phyloP scores from a whole-genome alignment of 2,329 filamentous ascomycete species.

The Penicillium sp. region DNA sequence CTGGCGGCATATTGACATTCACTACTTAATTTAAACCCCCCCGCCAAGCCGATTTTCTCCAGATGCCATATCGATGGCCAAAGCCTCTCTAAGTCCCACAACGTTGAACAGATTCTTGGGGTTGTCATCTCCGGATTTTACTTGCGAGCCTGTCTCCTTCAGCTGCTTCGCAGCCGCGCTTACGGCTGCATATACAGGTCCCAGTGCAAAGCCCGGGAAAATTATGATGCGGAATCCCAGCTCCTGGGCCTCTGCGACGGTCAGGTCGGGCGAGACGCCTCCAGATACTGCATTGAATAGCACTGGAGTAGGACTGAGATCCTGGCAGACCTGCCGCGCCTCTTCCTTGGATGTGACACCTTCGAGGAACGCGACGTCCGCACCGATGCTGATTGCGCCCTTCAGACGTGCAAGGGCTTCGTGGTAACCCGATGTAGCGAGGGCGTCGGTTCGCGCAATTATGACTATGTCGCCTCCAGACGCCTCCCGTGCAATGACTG shows the following conservation, averaged over 20 bases:
- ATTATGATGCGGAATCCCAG: constrained; percentile 38
- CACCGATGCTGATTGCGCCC: constrained; percentile 27
- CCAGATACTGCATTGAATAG: constrained; percentile 38
- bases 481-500: constrained; percentile 30
- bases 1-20: too few relatives aligned
- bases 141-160: constrained; percentile 23
- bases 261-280: constrained; percentile 30
- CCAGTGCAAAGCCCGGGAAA: constrained; percentile 30
- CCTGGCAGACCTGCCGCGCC: constrained; percentile 22
- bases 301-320: constrained; percentile 29
- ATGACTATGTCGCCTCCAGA: constrained; percentile 33
- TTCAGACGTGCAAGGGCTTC: constrained; percentile 29
- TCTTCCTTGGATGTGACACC: constrained; percentile 30
- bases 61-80: constrained; percentile 30
- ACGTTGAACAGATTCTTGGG: constrained; percentile 32
- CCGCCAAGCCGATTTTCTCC: constrained; percentile 20
- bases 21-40: constrained; percentile 5
- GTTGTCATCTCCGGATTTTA: constrained; percentile 7
- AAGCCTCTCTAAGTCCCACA: constrained; percentile 29
- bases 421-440: constrained; percentile 28
- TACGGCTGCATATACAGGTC: constrained; percentile 26
- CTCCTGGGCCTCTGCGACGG: constrained; percentile 28
- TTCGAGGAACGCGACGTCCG: constrained; percentile 35
- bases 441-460: constrained; percentile 35
- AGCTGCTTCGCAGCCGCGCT: constrained; percentile 21